These are phyloP conservation scores for Phytopythium aichiense DNA, from an alignment of 352 stramenopile species.

Conservation along the genomic window DNA sequence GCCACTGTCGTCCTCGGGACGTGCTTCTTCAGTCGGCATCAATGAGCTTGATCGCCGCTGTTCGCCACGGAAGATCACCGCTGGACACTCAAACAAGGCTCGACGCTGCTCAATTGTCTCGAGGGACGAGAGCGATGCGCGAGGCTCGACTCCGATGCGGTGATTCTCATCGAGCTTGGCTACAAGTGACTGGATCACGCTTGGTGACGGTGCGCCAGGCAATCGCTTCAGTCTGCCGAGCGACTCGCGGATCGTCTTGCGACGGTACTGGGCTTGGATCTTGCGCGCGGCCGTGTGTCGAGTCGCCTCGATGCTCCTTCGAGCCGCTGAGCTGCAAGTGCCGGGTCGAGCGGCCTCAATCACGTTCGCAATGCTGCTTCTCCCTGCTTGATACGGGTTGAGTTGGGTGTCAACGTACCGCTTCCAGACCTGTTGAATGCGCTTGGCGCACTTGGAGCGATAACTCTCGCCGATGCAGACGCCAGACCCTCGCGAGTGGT, in stretches of 20 bases:
- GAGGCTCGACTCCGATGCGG: constrained; percentile 20
- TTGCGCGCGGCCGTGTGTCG: constrained; percentile 32
- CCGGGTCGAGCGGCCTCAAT: neutral
- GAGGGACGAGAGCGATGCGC: constrained; percentile 17
- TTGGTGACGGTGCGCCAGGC: constrained; percentile 14
- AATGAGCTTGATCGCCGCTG: neutral
- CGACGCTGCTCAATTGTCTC: constrained; percentile 32
- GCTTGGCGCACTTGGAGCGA: constrained; percentile 10
- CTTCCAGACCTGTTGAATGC: constrained; percentile 44
- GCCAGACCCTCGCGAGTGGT: neutral
- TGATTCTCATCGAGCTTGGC: constrained; percentile 18
- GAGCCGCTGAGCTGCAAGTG: constrained; percentile 3
- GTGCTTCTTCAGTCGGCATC: neutral
- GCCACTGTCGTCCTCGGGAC: neutral
- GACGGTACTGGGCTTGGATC: constrained; percentile 55
- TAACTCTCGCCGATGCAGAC: no score
- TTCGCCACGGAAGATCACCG: constrained; percentile 26
- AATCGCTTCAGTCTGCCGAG: constrained; percentile 30
- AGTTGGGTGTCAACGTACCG: constrained; percentile 8
- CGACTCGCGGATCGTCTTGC: constrained; percentile 37
- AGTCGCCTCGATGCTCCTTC: constrained; percentile 10
- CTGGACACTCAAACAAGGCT: constrained; percentile 45
- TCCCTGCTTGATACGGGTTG: neutral
- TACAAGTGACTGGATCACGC: constrained; percentile 29
- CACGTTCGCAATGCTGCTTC: neutral